Base-by-base conservation (phyloP, 805 yeast species). In the Sungouiella blattae region DNA sequence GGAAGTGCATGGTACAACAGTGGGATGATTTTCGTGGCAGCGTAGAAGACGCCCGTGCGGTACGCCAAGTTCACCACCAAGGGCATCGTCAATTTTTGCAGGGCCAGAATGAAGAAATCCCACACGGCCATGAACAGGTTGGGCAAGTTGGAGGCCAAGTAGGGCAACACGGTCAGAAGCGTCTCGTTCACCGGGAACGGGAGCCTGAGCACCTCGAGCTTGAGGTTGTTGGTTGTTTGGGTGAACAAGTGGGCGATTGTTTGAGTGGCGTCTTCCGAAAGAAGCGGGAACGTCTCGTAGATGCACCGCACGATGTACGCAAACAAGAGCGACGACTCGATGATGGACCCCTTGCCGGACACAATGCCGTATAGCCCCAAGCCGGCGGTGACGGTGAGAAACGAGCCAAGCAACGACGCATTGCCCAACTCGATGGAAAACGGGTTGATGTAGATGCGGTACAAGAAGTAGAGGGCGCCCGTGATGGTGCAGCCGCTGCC, bases 21-120 rank as follows among this genome's bases (percentile, higher is more conserved):
- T 2, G 98, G 98, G 14, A 93, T 87, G 42, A 93, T 88, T 54
- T 95, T 83, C 11, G 97, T 86, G 2, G 98, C 96, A 1, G 96
- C 87, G 55, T 80, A 80, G 51, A 91, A 87, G 8, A 89, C 95
- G 4, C 85, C 73, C 14, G 91, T 78, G 49, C 98, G 74, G 54
- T 86, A 91, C 2, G 88, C 86, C 50, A 93, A 66, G 47, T 88
- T 88, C 17, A 88, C 70, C 18, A 87, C 64, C 16, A 93, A 80
- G 5, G 95, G 85, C 6, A 95, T 78, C 0, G 95, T 83, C 35
- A 88, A 66, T 20, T 89, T 84, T 35, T 64, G 67, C 26, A 69
- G 60, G n/a, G 78, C 69, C 47, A 69, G 58, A 20, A 72, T 63
- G 35, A 75, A 61, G 44, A 73, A 75, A 39, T 72, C 77, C 75